phyloP scores from a whole-genome alignment of 176 grass and related monocot species.

The Dendrocalamus sinicus region DNA sequence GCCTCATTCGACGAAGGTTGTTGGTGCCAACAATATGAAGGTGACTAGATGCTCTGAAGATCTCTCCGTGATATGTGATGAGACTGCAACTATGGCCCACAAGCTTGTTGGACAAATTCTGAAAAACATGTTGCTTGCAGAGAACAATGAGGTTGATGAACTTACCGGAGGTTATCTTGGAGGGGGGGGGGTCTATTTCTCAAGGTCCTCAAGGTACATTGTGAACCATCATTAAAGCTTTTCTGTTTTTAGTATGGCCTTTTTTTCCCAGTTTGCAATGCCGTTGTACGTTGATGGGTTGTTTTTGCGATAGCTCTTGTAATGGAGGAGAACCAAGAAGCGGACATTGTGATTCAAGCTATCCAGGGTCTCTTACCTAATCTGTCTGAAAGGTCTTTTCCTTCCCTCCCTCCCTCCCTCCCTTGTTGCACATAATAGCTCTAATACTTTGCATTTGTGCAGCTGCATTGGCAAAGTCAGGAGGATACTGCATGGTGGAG shows the following conservation, averaged over 20 bases:
- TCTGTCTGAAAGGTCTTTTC: slow-evolving; percentile 57
- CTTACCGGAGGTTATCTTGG: slow-evolving; percentile 15
- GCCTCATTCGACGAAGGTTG: too few species aligned
- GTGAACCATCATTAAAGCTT: slow-evolving; percentile 28
- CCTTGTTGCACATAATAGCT: not conserved
- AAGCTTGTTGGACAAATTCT: slow-evolving; percentile 34
- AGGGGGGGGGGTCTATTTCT: slow-evolving; percentile 4
- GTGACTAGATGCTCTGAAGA: not conserved
- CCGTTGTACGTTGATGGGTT: slow-evolving; percentile 12
- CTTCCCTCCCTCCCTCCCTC: not conserved
- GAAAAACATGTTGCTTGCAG: slow-evolving; percentile 26
- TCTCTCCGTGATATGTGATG: slow-evolving; percentile 33
- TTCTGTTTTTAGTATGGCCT: slow-evolving; percentile 21
- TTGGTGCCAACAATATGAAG: not conserved
- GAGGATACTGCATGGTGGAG: slow-evolving; percentile 17
- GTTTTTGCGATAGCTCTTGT: slow-evolving; percentile 29
- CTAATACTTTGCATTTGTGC: slow-evolving; percentile 23
- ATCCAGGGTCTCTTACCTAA: slow-evolving; percentile 57
- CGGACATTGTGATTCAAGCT: slow-evolving; percentile 58
- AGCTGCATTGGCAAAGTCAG: slow-evolving; percentile 37
- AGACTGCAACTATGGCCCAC: slow-evolving; percentile 38
- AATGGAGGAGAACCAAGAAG: not conserved
- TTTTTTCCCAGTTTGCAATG: slow-evolving; percentile 6
- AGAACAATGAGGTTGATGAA: slow-evolving; percentile 26
- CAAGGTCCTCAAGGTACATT: slow-evolving; percentile 42